Evolutionary conservation across 352 stramenopile genomes (phyloP).

Genomic region (Hyaloperonospora arabidopsidis): DNA sequence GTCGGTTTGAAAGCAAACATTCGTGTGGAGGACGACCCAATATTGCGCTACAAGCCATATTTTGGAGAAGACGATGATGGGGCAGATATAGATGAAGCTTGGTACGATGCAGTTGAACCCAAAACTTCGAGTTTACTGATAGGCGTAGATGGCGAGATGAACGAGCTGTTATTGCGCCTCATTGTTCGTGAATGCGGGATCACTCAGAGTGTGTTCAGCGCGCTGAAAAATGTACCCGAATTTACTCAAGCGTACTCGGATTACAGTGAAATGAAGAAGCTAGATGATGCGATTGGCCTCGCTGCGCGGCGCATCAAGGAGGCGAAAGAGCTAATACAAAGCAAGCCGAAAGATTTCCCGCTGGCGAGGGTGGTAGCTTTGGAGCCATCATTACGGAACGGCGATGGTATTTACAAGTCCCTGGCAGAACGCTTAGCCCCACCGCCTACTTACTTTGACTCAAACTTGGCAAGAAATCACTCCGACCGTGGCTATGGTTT

Average conservation of each 20-base stretch:
- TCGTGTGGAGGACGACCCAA: constrained; percentile 81
- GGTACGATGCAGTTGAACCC: constrained; percentile 49
- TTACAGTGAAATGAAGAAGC: constrained; percentile 67
- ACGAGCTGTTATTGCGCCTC: constrained; percentile 64
- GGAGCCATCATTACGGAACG: constrained; percentile 25
- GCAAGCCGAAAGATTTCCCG: constrained; percentile 17
- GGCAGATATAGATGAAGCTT: constrained; percentile 61
- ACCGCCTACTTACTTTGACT: constrained; percentile 59
- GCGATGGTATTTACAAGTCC: constrained; percentile 8
- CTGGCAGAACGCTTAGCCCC: constrained; percentile 41
- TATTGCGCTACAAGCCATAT: constrained; percentile 85
- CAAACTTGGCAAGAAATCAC: constrained; percentile 40
- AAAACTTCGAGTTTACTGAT: constrained; percentile 34
- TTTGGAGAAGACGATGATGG: constrained; percentile 88
- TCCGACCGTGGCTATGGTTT: constrained; percentile 29
- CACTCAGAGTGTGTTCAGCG: constrained; percentile 48
- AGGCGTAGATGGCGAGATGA: constrained; percentile 53
- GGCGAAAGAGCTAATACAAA: constrained; percentile 32
- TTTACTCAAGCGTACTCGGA: constrained; percentile 57
- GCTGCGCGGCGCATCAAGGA: constrained; percentile 40
- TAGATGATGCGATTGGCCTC: constrained; percentile 32
- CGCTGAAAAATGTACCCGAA: constrained; percentile 46
- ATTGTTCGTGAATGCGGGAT: constrained; percentile 48
- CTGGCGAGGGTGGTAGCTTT: constrained; percentile 30
- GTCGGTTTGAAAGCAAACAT: constrained; percentile 65